Conservation (phyloP, 495 filamentous ascomycete genomes). For the Podospora fimiseda region DNA sequence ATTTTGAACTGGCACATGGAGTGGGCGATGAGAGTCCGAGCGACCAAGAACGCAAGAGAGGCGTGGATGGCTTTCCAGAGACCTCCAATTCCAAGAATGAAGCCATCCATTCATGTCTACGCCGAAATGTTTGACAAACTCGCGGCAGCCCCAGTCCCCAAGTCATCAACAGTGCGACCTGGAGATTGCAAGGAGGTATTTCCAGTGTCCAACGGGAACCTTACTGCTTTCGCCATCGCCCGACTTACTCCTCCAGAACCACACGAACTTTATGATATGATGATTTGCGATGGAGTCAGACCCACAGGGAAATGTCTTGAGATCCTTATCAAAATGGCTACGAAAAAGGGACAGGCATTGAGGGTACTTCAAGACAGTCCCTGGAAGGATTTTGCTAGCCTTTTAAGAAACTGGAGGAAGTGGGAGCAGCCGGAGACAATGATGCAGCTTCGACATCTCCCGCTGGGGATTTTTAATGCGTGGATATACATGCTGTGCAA, state of each 20-base stretch:
- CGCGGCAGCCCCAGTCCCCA: conserved; percentile 15
- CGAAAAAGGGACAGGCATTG: conserved; percentile 23
- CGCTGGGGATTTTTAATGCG: conserved; percentile 26
- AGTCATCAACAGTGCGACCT: conserved; percentile 22
- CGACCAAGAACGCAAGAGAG: conserved; percentile 40
- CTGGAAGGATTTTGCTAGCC: not conserved
- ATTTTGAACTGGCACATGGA: conserved; percentile 21
- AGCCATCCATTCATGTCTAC: conserved; percentile 32
- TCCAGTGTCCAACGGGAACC: conserved; percentile 33
- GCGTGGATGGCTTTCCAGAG: conserved; percentile 39
- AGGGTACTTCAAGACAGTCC: conserved; percentile 35
- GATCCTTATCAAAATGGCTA: conserved; percentile 29
- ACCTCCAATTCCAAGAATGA: conserved; percentile 20
- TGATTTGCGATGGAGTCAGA: conserved; percentile 30
- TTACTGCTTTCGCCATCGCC: conserved; percentile 38
- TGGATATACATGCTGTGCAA: conserved; percentile 38
- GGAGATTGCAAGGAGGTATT: conserved; percentile 35
- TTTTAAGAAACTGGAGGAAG: conserved; percentile 7
- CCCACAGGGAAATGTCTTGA: conserved; percentile 30
- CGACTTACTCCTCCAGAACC: conserved; percentile 34
- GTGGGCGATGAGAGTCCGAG: conserved; percentile 34
- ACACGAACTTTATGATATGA: conserved; percentile 31
- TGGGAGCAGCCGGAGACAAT: not conserved
- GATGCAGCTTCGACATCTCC: conserved; percentile 2
- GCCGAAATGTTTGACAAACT: conserved; percentile 43